phyloP scores from a whole-genome alignment of 2,329 filamentous ascomycete species.

The Albophoma yamanashiensis region DNA sequence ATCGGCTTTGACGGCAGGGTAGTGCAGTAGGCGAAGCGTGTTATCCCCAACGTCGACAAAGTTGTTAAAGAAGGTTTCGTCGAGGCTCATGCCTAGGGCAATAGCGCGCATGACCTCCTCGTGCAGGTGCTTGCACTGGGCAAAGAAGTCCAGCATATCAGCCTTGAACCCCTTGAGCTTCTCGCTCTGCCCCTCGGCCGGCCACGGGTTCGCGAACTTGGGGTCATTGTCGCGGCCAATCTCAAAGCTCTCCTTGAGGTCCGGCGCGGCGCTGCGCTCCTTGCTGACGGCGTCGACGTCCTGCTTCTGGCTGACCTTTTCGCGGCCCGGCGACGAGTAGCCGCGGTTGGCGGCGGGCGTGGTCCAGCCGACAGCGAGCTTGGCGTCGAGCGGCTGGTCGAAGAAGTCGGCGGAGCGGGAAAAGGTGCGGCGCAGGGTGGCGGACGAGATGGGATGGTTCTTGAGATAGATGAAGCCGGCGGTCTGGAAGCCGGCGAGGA shows the following conservation, averaged over 20 bases:
- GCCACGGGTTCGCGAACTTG: slow-evolving; percentile 70
- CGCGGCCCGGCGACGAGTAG: slow-evolving; percentile 58
- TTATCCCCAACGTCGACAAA: slow-evolving; percentile 64
- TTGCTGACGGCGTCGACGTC: slow-evolving; percentile 46
- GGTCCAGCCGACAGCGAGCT: slow-evolving; percentile 59
- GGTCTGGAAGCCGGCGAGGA: slow-evolving; percentile 71
- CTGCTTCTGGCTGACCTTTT: slow-evolving; percentile 54
- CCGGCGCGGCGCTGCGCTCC: slow-evolving; percentile 46
- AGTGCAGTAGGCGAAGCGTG: slow-evolving; percentile 64
- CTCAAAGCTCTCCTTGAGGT: slow-evolving; percentile 56
- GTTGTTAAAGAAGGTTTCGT: slow-evolving; percentile 62
- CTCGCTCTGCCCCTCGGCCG: slow-evolving; percentile 20
- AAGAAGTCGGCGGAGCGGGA: slow-evolving; percentile 62
- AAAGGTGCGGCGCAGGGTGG: slow-evolving; percentile 53
- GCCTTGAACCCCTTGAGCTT: slow-evolving; percentile 49
- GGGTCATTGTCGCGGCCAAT: slow-evolving; percentile 51
- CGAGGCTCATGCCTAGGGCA: slow-evolving; percentile 67
- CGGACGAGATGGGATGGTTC: slow-evolving; percentile 59
- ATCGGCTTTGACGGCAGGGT: slow-evolving; percentile 55
- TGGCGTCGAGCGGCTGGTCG: slow-evolving; percentile 46
- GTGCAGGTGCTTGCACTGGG: slow-evolving; percentile 64
- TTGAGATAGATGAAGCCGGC: slow-evolving; percentile 86
- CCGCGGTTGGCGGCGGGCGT: slow-evolving; percentile 63
- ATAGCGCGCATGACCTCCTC: slow-evolving; percentile 74
- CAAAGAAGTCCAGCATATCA: slow-evolving; percentile 67